Evolutionary conservation across 1,284 basidiomycete genomes (phyloP), one percentile per base, ranked within the genome.

Genomic region (Schizophyllum amplum): DNA sequence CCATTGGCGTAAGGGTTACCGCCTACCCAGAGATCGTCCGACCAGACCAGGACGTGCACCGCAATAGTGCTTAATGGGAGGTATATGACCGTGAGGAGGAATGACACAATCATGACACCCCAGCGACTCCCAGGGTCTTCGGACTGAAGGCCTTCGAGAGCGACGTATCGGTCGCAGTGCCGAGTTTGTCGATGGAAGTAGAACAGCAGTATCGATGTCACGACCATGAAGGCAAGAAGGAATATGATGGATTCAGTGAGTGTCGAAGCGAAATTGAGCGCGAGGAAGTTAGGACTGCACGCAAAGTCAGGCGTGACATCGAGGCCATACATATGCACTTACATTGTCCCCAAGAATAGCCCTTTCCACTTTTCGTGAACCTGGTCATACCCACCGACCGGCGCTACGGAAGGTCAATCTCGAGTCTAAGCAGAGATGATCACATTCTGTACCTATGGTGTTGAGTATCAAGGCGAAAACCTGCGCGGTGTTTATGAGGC

Each of bases 11-110:
- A 88, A 7, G 86, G 86, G 66, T 90, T 88, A 0, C 79, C 70
- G 46, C 88, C 78, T 4, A 78, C 76, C 88, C 87, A 90, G 23
- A 87, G 76, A 68, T 90, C 88, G 52, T 83, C 75, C 1, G 84
- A 86, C 86, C 86, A 89, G 1, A 86, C 79, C 13, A 88, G 71
- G 27, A 85, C 83, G 64, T 87, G 86, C 20, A 87, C 72, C 1
- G 85, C 80, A 76, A 88, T 81, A 1, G 84, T 87, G 63, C 83
- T 85, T 55, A 89, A 72, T 6, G 86, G 86, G 23, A 89, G 74
- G 65, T 88, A 89, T 21, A 87, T 75, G 27, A 83, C 70, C 2
- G 83, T 84, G 47, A 88, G 69, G 5, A 83, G 63, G 64, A 87
- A 87, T 22, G 79, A 83, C 27, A 78, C 76, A n/a, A 83, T 66